These are phyloP conservation scores for Phialophora verrucosa DNA, from an alignment of 2,329 filamentous ascomycete genomes.

Conservation along the genomic window DNA sequence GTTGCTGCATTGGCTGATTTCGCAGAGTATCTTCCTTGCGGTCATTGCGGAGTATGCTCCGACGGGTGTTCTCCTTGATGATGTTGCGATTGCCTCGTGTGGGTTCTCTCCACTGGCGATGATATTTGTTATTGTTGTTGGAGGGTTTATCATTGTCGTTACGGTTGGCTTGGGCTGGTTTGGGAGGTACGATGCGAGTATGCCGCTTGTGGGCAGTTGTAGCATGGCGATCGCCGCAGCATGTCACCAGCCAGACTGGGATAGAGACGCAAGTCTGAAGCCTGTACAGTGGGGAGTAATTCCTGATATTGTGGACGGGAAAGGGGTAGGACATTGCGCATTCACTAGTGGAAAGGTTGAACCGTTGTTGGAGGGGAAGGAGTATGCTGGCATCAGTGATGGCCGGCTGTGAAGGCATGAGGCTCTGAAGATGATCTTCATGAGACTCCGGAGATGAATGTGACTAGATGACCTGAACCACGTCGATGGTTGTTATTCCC, in stretches of 20 bases:
- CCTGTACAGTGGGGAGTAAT: constrained; percentile 42
- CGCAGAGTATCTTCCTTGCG: constrained; percentile 52
- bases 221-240: constrained; percentile 45
- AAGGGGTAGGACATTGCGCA: constrained; percentile 38
- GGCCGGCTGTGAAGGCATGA: background rate
- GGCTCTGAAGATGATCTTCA: background rate
- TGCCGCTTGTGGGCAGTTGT: constrained; percentile 44
- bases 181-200: constrained; percentile 35
- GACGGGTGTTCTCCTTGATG: constrained; percentile 16
- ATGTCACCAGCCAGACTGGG: constrained; percentile 41
- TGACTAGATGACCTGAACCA: too few relatives aligned
- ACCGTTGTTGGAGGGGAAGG: constrained; percentile 26
- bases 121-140: constrained; percentile 32
- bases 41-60: constrained; percentile 41
- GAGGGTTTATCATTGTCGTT: constrained; percentile 25
- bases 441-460: too few relatives aligned
- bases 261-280: constrained; percentile 34
- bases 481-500: too few relatives aligned
- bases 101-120: constrained; percentile 40
- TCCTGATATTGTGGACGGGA: constrained; percentile 4
- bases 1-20: constrained; percentile 53
- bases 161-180: constrained; percentile 32
- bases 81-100: constrained; percentile 30
- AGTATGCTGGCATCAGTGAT: constrained; percentile 29
- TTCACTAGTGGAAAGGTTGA: constrained; percentile 38